Percentiles rank a stretch among this genome's conserved stretches.
Conservation (phyloP, 2,329 filamentous ascomycete genomes). For the Coniella vitis region DNA sequence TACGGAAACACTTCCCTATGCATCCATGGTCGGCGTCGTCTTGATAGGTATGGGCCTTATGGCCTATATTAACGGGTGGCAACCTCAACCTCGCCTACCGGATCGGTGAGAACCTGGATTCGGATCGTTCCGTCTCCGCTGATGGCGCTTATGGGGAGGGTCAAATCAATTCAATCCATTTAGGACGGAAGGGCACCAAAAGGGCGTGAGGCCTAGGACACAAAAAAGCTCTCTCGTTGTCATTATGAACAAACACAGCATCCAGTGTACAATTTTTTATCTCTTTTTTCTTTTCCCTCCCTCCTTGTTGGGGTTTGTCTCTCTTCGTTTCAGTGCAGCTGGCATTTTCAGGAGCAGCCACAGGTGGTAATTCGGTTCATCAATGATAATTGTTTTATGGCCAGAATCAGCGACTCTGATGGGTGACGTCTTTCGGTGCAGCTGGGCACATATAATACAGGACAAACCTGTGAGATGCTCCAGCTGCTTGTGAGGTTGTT, state of each 20-base stretch:
- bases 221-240: too few relatives aligned
- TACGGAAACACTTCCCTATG: conserved; percentile 62
- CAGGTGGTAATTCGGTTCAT: conserved; percentile 1
- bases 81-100: conserved; percentile 36
- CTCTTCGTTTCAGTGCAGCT: too few relatives aligned
- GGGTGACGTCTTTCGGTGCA: too few relatives aligned
- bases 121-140: too few relatives aligned
- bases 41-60: conserved; percentile 76
- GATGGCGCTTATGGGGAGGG: not conserved
- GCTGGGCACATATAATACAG: too few relatives aligned
- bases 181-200: too few relatives aligned
- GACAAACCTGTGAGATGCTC: not conserved
- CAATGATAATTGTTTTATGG: too few relatives aligned
- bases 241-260: not conserved
- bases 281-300: too few relatives aligned
- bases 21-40: conserved; percentile 76
- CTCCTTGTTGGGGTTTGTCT: too few relatives aligned
- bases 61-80: conserved; percentile 83
- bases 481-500: not conserved
- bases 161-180: too few relatives aligned
- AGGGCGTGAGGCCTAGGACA: too few relatives aligned
- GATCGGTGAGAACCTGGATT: conserved; percentile 27
- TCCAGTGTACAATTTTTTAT: not conserved
- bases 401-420: too few relatives aligned
- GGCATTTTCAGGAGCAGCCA: not conserved